A percentile compares a stretch with the other conserved stretches of the same genome.
These are phyloP conservation scores for Catunica adiposa DNA, from an alignment of 2,329 filamentous ascomycete species.

Conservation along the genomic window DNA sequence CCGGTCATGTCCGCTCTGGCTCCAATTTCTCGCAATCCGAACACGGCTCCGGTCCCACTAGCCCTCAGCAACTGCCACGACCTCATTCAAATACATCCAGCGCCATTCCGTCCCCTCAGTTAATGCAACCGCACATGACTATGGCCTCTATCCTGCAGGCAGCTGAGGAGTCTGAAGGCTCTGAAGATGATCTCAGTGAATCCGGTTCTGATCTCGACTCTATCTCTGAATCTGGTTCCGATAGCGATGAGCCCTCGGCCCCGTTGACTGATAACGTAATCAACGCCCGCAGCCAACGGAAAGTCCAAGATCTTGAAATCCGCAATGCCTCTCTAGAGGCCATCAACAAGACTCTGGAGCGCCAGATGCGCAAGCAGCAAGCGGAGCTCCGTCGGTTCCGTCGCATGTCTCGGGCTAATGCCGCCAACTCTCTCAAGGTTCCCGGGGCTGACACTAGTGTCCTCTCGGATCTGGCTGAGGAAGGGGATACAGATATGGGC, in stretches of 20 bases:
- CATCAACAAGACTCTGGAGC: conserved; percentile 84
- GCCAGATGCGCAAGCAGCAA: conserved; percentile 80
- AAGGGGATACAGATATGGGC: conserved; percentile 14
- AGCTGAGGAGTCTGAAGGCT: conserved; percentile 31
- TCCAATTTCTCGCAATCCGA: conserved; percentile 12
- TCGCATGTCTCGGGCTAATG: conserved; percentile 60
- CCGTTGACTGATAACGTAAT: conserved; percentile 52
- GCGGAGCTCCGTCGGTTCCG: conserved; percentile 73
- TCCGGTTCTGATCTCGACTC: conserved; percentile 8
- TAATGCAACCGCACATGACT: conserved; percentile 24
- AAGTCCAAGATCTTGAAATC: conserved; percentile 91
- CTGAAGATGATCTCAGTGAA: conserved; percentile 1
- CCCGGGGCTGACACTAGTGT: conserved; percentile 26
- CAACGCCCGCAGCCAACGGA: conserved; percentile 81
- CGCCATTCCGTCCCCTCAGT: conserved; percentile 3
- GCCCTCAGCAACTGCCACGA: conserved; percentile 17
- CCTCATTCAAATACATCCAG: conserved; percentile 1
- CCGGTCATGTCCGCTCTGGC: conserved; percentile 1
- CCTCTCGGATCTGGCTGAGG: conserved; percentile 36
- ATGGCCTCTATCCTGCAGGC: conserved; percentile 41
- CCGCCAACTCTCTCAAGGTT: conserved; percentile 26
- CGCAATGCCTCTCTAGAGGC: conserved; percentile 88
- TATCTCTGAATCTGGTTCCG: conserved; percentile 7
- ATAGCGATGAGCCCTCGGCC: conserved; percentile 7
- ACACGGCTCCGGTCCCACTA: background rate